Evolutionary conservation across 208 protist genomes (phyloP).

Genomic region (Acanthamoeba culbertsoni): DNA sequence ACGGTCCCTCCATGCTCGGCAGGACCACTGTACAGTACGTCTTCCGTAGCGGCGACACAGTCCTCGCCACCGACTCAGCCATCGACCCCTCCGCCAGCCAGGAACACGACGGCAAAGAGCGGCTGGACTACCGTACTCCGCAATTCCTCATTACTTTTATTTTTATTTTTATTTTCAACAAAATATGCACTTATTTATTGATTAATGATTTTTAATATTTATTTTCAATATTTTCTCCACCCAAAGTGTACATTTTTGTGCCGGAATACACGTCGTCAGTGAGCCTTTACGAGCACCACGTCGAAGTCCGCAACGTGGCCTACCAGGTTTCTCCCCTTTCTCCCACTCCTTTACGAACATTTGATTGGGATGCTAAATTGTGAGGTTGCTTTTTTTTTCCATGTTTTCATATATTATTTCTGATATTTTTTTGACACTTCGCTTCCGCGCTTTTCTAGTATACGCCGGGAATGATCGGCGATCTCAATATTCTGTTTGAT

Average conservation of each 20-base stretch:
- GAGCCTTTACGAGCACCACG: not conserved
- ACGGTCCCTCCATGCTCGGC: not conserved
- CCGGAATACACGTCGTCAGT: not conserved
- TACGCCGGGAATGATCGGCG: not conserved
- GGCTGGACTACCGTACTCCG: not conserved
- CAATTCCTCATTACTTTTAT: not conserved
- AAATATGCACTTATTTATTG: not conserved
- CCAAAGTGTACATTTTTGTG: not conserved
- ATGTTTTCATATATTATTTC: too few relatives aligned
- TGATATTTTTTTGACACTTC: too few relatives aligned
- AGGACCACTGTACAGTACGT: not conserved
- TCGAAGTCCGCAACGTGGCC: not conserved
- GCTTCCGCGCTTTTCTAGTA: too few relatives aligned
- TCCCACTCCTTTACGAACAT: too few relatives aligned
- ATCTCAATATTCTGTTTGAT: not conserved
- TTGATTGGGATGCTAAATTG: not conserved
- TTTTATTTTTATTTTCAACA: not conserved
- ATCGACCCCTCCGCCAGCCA: not conserved
- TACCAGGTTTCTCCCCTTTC: not conserved
- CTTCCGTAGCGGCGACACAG: not conserved
- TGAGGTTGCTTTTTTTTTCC: not conserved
- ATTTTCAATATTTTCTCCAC: not conserved
- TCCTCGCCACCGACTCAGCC: not conserved
- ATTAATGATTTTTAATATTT: too few relatives aligned
- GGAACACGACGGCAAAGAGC: not conserved